A percentile compares a stretch with the other conserved stretches of the same genome.
Evolutionary conservation across 306 rosid species (phyloP).

Genomic region (Mimosa pudica): DNA sequence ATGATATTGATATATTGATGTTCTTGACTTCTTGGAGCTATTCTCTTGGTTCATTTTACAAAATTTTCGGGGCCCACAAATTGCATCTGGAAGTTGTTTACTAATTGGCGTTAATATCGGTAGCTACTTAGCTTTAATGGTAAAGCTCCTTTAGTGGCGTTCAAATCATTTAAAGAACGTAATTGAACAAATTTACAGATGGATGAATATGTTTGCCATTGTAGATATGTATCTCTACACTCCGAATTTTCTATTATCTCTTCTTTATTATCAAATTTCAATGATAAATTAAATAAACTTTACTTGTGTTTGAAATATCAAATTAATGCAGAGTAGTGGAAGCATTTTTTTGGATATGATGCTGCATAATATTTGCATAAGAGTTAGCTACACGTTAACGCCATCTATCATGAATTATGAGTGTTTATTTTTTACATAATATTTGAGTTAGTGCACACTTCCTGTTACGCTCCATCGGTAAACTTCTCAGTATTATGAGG

Average conservation of each 20-base stretch:
- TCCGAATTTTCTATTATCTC: background rate
- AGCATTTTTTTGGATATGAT: constrained; percentile 2
- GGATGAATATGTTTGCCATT: background rate
- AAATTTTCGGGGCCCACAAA: background rate
- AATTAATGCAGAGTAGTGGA: constrained; percentile 8
- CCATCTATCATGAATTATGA: constrained; percentile 13
- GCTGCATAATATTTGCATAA: background rate
- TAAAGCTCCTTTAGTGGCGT: background rate
- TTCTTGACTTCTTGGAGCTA: constrained; percentile 15
- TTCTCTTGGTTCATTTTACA: constrained; percentile 9
- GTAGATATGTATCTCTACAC: constrained; percentile 2
- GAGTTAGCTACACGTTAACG: background rate
- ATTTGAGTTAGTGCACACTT: background rate
- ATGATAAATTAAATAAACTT: background rate
- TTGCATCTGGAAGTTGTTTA: background rate
- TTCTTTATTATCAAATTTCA: background rate
- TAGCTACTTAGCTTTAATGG: constrained; percentile 11
- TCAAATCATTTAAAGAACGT: constrained; percentile 8
- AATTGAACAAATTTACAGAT: constrained; percentile 8
- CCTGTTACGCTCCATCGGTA: constrained; percentile 9
- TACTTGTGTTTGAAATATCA: background rate
- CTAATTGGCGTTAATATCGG: constrained; percentile 7
- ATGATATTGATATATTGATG: background rate
- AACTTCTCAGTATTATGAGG: background rate
- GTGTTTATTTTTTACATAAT: constrained; percentile 1